These are phyloP conservation scores for Coemansia sp. DNA, from an alignment of 192 early-diverging fungal species.

Conservation along the genomic window DNA sequence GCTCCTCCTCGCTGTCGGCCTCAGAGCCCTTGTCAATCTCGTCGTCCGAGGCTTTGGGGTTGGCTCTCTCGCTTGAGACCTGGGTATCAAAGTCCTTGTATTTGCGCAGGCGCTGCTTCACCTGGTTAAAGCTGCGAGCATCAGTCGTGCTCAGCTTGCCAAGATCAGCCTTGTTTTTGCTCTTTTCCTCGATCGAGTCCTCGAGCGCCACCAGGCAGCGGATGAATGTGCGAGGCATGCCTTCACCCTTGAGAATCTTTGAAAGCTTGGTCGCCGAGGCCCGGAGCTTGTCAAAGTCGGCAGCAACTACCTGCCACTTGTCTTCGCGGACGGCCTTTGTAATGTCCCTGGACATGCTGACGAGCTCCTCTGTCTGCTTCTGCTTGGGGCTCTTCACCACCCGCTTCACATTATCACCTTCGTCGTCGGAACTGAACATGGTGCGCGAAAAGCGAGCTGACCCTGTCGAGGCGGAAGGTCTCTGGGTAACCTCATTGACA, in stretches of 20 bases:
- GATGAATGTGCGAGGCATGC: constrained; percentile 34
- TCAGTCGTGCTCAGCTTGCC: constrained; percentile 85
- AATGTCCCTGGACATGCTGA: constrained; percentile 62
- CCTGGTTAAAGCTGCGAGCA: constrained; percentile 80
- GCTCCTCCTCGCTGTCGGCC: constrained; percentile 22
- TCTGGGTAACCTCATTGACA: constrained; percentile 55
- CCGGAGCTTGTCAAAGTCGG: constrained; percentile 87
- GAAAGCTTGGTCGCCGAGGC: constrained; percentile 63
- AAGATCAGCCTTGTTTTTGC: constrained; percentile 68
- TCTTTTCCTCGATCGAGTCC: constrained; percentile 64
- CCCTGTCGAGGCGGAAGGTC: constrained; percentile 41
- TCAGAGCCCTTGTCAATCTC: constrained; percentile 16
- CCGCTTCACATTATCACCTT: constrained; percentile 56
- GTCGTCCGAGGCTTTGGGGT: constrained; percentile 43
- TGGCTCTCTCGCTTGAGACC: constrained; percentile 66
- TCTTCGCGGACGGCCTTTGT: constrained; percentile 80
- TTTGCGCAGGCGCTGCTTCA: constrained; percentile 95
- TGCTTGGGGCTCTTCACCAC: constrained; percentile 74
- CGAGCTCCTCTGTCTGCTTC: constrained; percentile 86
- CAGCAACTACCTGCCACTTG: constrained; percentile 68
- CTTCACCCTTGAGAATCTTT: constrained; percentile 23
- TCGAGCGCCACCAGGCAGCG: constrained; percentile 69
- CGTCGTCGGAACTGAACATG: constrained; percentile 66
- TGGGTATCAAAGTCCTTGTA: constrained; percentile 71
- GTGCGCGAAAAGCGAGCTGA: constrained; percentile 35